Percentiles rank a stretch among this genome's conserved stretches.
phyloP scores from a whole-genome alignment of 2,329 filamentous ascomycete species.

The Sclerotinia trifoliorum region DNA sequence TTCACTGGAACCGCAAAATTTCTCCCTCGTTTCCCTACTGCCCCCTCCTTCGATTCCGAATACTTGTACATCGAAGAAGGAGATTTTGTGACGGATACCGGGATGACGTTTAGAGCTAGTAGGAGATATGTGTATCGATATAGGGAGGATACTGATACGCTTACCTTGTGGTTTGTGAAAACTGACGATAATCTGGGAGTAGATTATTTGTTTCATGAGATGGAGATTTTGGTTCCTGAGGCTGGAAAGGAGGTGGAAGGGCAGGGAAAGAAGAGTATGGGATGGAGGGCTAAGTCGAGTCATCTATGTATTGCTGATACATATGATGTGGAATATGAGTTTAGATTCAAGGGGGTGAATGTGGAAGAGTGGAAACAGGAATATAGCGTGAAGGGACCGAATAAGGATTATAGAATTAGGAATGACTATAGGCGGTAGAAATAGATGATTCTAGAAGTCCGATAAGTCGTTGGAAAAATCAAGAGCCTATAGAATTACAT shows the following conservation, averaged over 20 bases:
- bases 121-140: slow-evolving; percentile 74
- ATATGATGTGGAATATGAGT: slow-evolving; percentile 69
- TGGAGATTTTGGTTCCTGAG: slow-evolving; percentile 54
- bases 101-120: slow-evolving; percentile 45
- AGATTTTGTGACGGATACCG: slow-evolving; percentile 55
- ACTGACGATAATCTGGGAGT: slow-evolving; percentile 55
- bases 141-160: slow-evolving; percentile 53
- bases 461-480: neutral
- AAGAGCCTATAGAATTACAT: too few species aligned
- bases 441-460: neutral
- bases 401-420: slow-evolving; percentile 68
- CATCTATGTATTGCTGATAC: slow-evolving; percentile 71
- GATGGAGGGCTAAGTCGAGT: slow-evolving; percentile 55
- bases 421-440: slow-evolving; percentile 47
- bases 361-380: slow-evolving; percentile 58
- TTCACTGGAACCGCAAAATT: slow-evolving; percentile 67
- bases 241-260: slow-evolving; percentile 33
- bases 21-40: slow-evolving; percentile 58
- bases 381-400: slow-evolving; percentile 68
- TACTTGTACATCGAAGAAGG: slow-evolving; percentile 71
- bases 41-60: slow-evolving; percentile 45
- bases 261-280: neutral
- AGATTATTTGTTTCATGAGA: slow-evolving; percentile 73
- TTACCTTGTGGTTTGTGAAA: slow-evolving; percentile 74
- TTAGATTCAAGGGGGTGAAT: slow-evolving; percentile 58